Percentiles rank a stretch among this genome's conserved stretches.
Evolutionary conservation across 768 basidiomycete genomes (phyloP).

Genomic region (Suillus cothurnatus): DNA sequence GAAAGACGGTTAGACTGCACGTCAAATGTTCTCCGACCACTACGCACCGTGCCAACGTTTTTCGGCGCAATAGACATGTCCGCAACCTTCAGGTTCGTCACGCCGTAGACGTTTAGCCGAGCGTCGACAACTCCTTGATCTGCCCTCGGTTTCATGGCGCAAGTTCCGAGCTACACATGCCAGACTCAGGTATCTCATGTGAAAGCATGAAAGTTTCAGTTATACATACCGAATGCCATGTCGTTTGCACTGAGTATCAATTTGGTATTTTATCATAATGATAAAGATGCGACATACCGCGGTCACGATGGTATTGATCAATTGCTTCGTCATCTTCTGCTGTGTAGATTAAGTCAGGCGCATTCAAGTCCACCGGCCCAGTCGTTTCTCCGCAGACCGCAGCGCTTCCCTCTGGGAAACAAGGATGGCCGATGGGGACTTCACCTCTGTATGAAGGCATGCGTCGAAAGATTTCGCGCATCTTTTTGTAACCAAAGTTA

Average conservation of each 20-base stretch:
- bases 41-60: slow-evolving; percentile 34
- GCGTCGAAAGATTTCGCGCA: slow-evolving; percentile 34
- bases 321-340: slow-evolving; percentile 38
- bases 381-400: slow-evolving; percentile 27
- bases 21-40: background rate
- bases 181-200: slow-evolving; percentile 22
- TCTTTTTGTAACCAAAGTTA: slow-evolving; percentile 30
- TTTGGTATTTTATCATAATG: background rate
- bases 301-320: slow-evolving; percentile 25
- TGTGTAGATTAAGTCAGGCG: slow-evolving; percentile 36
- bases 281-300: slow-evolving; percentile 16
- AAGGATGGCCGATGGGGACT: slow-evolving; percentile 19
- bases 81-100: slow-evolving; percentile 58
- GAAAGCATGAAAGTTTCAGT: background rate
- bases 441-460: slow-evolving; percentile 46
- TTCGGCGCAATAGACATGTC: slow-evolving; percentile 44
- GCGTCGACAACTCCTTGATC: slow-evolving; percentile 63
- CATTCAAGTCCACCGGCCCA: slow-evolving; percentile 24
- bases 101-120: slow-evolving; percentile 62
- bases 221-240: slow-evolving; percentile 47
- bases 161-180: slow-evolving; percentile 55
- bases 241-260: slow-evolving; percentile 35
- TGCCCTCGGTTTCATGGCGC: slow-evolving; percentile 64
- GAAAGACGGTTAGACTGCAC: background rate
- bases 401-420: slow-evolving; percentile 24